Base-by-base conservation (phyloP, 139 green algal species). In the Picochlorum sp. region DNA sequence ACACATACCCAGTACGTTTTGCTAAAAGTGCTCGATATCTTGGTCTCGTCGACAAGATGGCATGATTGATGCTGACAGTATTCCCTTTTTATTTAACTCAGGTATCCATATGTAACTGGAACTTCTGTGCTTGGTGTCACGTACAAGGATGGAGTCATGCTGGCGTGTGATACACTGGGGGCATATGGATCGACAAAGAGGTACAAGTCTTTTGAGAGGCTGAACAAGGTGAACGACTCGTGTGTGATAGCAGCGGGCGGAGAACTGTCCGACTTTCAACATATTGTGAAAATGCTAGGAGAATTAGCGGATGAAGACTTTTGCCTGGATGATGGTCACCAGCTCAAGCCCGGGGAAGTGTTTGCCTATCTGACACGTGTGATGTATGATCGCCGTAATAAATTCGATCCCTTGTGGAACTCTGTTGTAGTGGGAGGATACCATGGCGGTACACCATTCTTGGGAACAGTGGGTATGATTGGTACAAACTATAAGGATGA, bases 341-440 rank as follows among this genome's bases (percentile, higher is more conserved):
- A 44, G 37, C 61, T 93, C 30, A 73, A 59, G 28, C 87, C 89
- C 0, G 35, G 55, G 22, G 86, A 95, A 31, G 62, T 98, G 6
- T 81, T 90, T 71, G 58, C 76, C 4, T 98, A 97, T 79, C 75
- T 99, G 18, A 81, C 51, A 16, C 71, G 92, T 2, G 92, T 99
- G 6, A 81, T 99, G 66, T 99, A 99, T 81, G 98, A 98, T 77
- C 66, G 81, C 5, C 61, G 83, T 24, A 84, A 79, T 70, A 89
- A 91, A 72, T 76, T 96, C 7, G 84, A 97, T 64, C 92, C 92
- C 7, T 74, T 99, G 29, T 99, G 92, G 92, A 99, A 99, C 76
- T 85, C 72, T 25, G 59, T 99, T 5, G 77, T 99, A 2, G 73
- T 99, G 10, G 89, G 65, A 9, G 93, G 92, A 16, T 43, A 87